These are phyloP conservation scores for Amphibolis antarctica DNA, from an alignment of 106 monocot species.

Conservation along the genomic window DNA sequence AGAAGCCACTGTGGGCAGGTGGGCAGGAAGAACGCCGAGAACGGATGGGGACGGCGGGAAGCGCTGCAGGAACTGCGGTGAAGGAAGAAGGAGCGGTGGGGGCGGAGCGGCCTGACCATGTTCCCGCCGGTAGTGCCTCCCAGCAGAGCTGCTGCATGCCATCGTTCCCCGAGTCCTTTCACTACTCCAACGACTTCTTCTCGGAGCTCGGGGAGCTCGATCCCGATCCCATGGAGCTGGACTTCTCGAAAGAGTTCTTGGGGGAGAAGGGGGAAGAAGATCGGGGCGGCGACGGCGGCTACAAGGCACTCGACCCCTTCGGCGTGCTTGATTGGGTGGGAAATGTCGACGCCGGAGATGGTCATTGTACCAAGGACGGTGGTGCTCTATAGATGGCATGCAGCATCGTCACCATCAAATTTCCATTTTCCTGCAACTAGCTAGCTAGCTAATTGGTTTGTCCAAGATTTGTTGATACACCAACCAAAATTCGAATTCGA, in stretches of 20 bases:
- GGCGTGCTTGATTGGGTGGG: slow-evolving; percentile 39
- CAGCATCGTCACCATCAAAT: too few relatives aligned
- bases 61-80: background rate
- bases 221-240: slow-evolving; percentile 32
- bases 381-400: too few relatives aligned
- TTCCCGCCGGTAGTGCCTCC: slow-evolving; percentile 8
- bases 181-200: slow-evolving; percentile 39
- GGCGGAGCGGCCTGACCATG: too few relatives aligned
- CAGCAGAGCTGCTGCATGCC: slow-evolving; percentile 22
- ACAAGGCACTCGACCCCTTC: slow-evolving; percentile 30
- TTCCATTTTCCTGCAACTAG: too few relatives aligned
- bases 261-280: slow-evolving; percentile 18
- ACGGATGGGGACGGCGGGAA: background rate
- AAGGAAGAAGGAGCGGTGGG: slow-evolving; percentile 25
- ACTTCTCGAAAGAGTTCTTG: slow-evolving; percentile 33
- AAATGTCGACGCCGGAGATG: slow-evolving; percentile 19
- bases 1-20: background rate
- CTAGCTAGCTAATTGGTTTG: too few relatives aligned
- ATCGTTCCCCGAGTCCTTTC: slow-evolving; percentile 30
- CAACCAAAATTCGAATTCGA: too few relatives aligned
- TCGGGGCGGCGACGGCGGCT: slow-evolving; percentile 2
- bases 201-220: slow-evolving; percentile 49
- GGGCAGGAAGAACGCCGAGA: slow-evolving; percentile 6
- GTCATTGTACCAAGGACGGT: too few relatives aligned
- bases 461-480: too few relatives aligned